Percentiles rank a stretch among this genome's conserved stretches.
Evolutionary conservation across 345 rosid species (phyloP).

Genomic region (Sonneratia caseolaris): DNA sequence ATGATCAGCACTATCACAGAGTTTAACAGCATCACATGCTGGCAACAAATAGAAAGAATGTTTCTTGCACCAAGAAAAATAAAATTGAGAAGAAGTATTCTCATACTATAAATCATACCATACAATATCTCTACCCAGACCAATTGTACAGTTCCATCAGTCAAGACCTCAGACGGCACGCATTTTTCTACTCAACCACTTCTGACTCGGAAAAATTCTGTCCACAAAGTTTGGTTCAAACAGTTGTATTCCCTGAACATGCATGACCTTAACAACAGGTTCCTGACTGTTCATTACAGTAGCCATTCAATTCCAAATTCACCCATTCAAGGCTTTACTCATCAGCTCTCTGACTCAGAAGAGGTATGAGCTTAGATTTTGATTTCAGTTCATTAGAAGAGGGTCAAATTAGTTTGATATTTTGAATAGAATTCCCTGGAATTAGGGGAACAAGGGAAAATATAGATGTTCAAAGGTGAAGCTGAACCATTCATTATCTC

Average conservation of each 20-base stretch:
- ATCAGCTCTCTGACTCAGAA: not conserved
- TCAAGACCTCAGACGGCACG: not conserved
- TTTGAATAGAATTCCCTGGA: no score
- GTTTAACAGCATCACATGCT: not conserved
- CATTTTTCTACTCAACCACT: not conserved
- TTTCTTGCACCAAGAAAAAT: not conserved
- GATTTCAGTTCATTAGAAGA: not conserved
- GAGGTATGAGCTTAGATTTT: not conserved
- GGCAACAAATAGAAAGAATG: not conserved
- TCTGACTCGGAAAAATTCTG: no score
- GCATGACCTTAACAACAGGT: no score
- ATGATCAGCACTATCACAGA: not conserved
- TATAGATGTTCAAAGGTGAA: not conserved
- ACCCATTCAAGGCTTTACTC: not conserved
- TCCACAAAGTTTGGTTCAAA: no score
- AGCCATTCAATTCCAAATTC: no score
- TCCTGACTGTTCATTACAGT: no score
- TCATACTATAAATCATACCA: not conserved
- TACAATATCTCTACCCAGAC: not conserved
- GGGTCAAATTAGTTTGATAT: not conserved
- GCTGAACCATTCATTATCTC: not conserved
- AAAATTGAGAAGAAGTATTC: not conserved
- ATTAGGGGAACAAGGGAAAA: not conserved
- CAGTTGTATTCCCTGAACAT: no score
- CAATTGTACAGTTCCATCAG: not conserved